These are phyloP conservation scores for Monilinia polystroma DNA, from an alignment of 2,329 filamentous ascomycete genomes.

Conservation along the genomic window DNA sequence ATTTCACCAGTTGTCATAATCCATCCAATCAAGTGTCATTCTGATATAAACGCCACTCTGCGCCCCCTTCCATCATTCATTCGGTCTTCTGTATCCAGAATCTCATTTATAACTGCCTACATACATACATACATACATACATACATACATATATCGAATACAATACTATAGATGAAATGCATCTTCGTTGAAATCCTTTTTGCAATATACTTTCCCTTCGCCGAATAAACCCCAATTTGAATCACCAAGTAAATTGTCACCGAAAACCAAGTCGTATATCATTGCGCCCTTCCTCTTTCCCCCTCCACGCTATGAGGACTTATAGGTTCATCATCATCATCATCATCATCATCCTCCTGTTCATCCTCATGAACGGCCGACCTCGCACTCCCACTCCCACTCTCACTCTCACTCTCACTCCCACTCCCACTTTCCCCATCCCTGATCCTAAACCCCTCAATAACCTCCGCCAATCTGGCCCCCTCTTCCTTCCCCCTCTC, in stretches of 20 bases:
- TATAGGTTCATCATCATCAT: background rate
- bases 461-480: slow-evolving; percentile 53
- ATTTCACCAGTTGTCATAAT: slow-evolving; percentile 78
- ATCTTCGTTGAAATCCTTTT: background rate
- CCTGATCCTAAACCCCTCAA: slow-evolving; percentile 23
- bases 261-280: slow-evolving; percentile 12
- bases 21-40: background rate
- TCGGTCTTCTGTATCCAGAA: slow-evolving; percentile 30
- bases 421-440: slow-evolving; percentile 19
- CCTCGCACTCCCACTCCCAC: background rate
- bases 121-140: background rate
- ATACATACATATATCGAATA: background rate
- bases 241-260: background rate
- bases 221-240: slow-evolving; percentile 5
- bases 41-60: slow-evolving; percentile 73
- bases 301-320: background rate
- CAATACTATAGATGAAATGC: background rate
- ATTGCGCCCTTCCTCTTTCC: background rate
- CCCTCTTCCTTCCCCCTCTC: slow-evolving; percentile 72
- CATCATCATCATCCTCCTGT: no score
- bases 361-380: slow-evolving; percentile 11
- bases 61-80: slow-evolving; percentile 29
- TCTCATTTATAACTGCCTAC: slow-evolving; percentile 40
- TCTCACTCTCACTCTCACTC: slow-evolving; percentile 3
- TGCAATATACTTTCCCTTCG: background rate